Evolutionary conservation across 2,329 filamentous ascomycete genomes (phyloP).

Genomic region (Aspergillus sp.): DNA sequence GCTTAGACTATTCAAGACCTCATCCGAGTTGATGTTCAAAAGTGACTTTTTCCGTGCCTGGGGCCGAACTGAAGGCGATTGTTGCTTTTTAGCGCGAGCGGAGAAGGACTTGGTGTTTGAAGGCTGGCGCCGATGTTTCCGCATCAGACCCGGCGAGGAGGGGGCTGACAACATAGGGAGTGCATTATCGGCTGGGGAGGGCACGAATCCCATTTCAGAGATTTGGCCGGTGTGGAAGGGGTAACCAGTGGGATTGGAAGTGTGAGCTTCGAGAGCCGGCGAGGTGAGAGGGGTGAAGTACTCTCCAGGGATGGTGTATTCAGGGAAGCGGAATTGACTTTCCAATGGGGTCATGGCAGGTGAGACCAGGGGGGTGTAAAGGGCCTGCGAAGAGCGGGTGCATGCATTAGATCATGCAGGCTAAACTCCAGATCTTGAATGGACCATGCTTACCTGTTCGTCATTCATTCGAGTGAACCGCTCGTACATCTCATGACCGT

Average conservation of each 20-base stretch:
- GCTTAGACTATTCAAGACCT: slow-evolving; percentile 38
- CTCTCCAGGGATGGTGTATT: slow-evolving; percentile 52
- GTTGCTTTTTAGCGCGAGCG: slow-evolving; percentile 42
- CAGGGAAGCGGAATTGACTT: slow-evolving; percentile 48
- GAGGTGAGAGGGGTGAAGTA: slow-evolving; percentile 55
- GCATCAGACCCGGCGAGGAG: slow-evolving; percentile 37
- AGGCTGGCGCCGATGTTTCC: slow-evolving; percentile 43
- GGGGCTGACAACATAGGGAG: slow-evolving; percentile 35
- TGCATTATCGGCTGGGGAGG: slow-evolving; percentile 45
- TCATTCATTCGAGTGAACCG: slow-evolving; percentile 46
- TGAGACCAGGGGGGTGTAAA: slow-evolving; percentile 53
- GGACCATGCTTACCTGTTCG: slow-evolving; percentile 42
- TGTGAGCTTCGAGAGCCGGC: slow-evolving; percentile 53
- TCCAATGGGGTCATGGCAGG: slow-evolving; percentile 55
- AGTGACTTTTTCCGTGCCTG: slow-evolving; percentile 41
- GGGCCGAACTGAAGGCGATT: slow-evolving; percentile 48
- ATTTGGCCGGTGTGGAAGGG: slow-evolving; percentile 39
- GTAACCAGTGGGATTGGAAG: slow-evolving; percentile 38
- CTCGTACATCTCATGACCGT: slow-evolving; percentile 47
- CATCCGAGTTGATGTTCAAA: slow-evolving; percentile 36
- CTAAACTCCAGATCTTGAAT: neutral
- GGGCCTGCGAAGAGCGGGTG: slow-evolving; percentile 36
- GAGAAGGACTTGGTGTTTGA: slow-evolving; percentile 37
- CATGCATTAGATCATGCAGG: slow-evolving; percentile 21
- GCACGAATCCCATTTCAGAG: slow-evolving; percentile 44